Percentiles rank a stretch among this genome's conserved stretches.
phyloP scores from a whole-genome alignment of 169 alveolate genomes.

The Babesia bigemina region DNA sequence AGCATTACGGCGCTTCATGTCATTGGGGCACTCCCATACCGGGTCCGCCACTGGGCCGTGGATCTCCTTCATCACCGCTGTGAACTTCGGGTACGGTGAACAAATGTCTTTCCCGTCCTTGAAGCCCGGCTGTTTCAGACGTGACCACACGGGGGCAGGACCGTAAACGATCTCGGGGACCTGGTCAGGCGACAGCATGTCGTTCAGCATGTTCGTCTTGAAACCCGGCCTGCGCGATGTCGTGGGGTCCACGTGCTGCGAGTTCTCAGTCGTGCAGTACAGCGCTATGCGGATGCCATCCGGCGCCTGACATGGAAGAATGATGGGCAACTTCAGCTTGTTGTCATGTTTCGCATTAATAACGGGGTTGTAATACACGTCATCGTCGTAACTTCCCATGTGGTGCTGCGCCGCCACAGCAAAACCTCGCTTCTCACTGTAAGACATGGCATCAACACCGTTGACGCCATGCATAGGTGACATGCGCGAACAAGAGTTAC shows the following conservation, averaged over 20 bases:
- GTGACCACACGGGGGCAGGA: constrained; percentile 62
- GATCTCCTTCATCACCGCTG: constrained; percentile 10
- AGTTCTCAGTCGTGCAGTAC: constrained; percentile 35
- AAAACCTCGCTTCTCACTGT: constrained; percentile 17
- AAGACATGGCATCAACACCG: neutral
- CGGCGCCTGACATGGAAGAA: constrained; percentile 58
- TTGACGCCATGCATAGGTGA: neutral
- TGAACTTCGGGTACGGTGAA: constrained; percentile 20
- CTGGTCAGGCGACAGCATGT: constrained; percentile 29
- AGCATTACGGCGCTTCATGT: neutral
- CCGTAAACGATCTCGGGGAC: constrained; percentile 63
- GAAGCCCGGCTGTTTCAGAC: constrained; percentile 19
- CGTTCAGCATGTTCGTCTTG: constrained; percentile 29
- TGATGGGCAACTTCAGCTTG: constrained; percentile 53
- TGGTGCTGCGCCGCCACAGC: neutral
- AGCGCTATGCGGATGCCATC: constrained; percentile 61
- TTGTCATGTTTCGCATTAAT: constrained; percentile 57
- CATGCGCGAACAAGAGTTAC: neutral
- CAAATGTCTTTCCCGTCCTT: constrained; percentile 52
- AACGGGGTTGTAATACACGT: constrained; percentile 51
- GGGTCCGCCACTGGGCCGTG: constrained; percentile 59
- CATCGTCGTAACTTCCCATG: constrained; percentile 36
- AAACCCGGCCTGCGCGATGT: constrained; percentile 14
- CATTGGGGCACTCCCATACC: constrained; percentile 56
- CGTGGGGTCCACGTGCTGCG: constrained; percentile 1